Evolutionary conservation across 1,284 basidiomycete genomes (phyloP), one percentile per base, ranked within the genome.

Genomic region (Schizopora paradoxa): DNA sequence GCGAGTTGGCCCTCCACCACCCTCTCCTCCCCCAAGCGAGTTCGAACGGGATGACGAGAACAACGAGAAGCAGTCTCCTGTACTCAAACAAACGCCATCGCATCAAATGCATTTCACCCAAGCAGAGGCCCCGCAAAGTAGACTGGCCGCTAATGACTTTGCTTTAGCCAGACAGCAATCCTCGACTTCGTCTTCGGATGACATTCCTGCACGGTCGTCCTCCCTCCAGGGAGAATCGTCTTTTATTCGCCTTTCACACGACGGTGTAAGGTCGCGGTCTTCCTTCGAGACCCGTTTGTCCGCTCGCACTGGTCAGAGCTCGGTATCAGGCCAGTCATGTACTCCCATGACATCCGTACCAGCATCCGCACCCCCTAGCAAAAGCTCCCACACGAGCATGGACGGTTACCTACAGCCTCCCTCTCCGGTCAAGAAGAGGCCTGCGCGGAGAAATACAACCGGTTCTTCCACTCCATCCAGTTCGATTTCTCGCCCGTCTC

Each of bases 361-460:
- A 18, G 28, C 41, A 1, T 34, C 37, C 18, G 36, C 40, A 7
- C 41, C 45, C 5, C 32, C 45, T 16, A 35, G 48, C 22, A 52
- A 50, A 31, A 38, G 41, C 16, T 49, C 46, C 11, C 47, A 51
- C 36, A 34, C 48, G n/a, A 47, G 43, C 31, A 43, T 48, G 11
- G 55, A 54, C 31, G 51, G 45, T 28, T 51, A 49, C 40, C 41
- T 56, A 19, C 55, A 54, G 31, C 55, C 55, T 11, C 54, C 55
- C n/a, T 34, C 35, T n/a, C 18, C 41, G 21, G 6, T 37, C 6
- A 32, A 39, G 10, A 39, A 48, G 37, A 55, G 55, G 10, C 56
- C 57, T 6, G 51, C 56, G 21, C 54, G 60, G 13, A 49, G 60
- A n/a, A 61, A 61, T 38, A 61, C 60, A 10, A 61, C 59, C 10